These are phyloP conservation scores for Onygena corvina DNA, from an alignment of 2,329 filamentous ascomycete genomes.

Conservation along the genomic window DNA sequence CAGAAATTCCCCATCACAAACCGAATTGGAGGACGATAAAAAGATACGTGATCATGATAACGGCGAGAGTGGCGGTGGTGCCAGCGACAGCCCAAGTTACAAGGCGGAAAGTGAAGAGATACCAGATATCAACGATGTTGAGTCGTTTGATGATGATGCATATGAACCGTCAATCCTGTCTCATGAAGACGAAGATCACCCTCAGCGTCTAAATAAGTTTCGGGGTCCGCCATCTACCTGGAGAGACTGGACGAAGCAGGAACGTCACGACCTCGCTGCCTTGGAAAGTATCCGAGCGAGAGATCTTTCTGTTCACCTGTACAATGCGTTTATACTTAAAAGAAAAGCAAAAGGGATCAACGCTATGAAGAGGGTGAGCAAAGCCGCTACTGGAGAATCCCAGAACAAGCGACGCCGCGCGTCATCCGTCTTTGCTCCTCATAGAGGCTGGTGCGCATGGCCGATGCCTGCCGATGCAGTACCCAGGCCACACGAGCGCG, in stretches of 20 bases:
- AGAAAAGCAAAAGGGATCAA: slow-evolving; percentile 25
- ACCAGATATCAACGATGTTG: neutral
- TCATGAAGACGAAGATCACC: neutral
- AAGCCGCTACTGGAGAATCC: slow-evolving; percentile 3
- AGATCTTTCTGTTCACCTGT: slow-evolving; percentile 65
- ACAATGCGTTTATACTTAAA: slow-evolving; percentile 62
- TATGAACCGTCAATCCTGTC: slow-evolving; percentile 8
- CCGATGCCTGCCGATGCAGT: slow-evolving; percentile 54
- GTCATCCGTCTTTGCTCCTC: slow-evolving; percentile 30
- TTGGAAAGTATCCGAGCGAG: slow-evolving; percentile 51
- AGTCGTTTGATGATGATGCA: slow-evolving; percentile 8
- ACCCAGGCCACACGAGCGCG: slow-evolving; percentile 44
- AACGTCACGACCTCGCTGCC: slow-evolving; percentile 54
- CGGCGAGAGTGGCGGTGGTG: slow-evolving; percentile 21
- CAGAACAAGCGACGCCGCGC: slow-evolving; percentile 11
- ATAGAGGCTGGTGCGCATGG: slow-evolving; percentile 71
- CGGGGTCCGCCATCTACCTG: slow-evolving; percentile 56
- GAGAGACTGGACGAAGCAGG: slow-evolving; percentile 80
- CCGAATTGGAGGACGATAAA: neutral
- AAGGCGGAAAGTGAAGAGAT: slow-evolving; percentile 11
- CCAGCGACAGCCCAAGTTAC: slow-evolving; percentile 5
- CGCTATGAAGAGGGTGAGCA: neutral
- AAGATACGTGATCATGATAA: too few relatives aligned
- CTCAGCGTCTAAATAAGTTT: slow-evolving; percentile 49
- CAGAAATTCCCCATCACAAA: neutral